phyloP scores from a whole-genome alignment of 345 rosid genomes.

The Alliaria petiolata region DNA sequence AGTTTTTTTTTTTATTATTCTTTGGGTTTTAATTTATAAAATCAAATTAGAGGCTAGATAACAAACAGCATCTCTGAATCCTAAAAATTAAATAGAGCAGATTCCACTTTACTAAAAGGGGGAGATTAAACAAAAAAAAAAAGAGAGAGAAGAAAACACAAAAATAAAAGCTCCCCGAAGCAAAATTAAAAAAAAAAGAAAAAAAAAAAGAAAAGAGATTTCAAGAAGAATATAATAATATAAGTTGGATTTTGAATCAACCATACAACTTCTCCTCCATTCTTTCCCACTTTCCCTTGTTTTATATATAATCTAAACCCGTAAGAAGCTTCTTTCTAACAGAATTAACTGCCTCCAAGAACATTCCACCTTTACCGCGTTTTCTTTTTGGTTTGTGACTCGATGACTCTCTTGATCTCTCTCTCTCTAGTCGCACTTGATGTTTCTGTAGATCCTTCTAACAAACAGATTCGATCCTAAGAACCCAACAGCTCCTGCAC shows the following conservation, averaged over 20 bases:
- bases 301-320: not conserved
- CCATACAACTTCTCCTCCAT: not conserved
- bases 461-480: constrained; percentile 87
- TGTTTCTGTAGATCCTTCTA: constrained; percentile 94
- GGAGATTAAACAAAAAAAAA: not conserved
- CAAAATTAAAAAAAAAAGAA: not conserved
- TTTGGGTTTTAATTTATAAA: not conserved
- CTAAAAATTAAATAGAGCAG: constrained; percentile 17
- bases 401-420: not conserved
- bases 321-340: constrained; percentile 15
- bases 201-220: not conserved
- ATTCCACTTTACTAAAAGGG: constrained; percentile 8
- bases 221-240: constrained; percentile 8
- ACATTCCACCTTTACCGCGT: constrained; percentile 1
- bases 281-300: not conserved
- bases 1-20: no score
- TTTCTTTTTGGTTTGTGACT: not conserved
- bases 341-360: constrained; percentile 6
- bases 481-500: constrained; percentile 87
- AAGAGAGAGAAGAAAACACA: not conserved
- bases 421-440: constrained; percentile 73
- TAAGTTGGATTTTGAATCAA: not conserved
- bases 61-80: not conserved
- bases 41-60: no score
- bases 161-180: not conserved